These are phyloP conservation scores for Aschersonia sp. DNA, from an alignment of 2,329 filamentous ascomycete species.

Conservation along the genomic window DNA sequence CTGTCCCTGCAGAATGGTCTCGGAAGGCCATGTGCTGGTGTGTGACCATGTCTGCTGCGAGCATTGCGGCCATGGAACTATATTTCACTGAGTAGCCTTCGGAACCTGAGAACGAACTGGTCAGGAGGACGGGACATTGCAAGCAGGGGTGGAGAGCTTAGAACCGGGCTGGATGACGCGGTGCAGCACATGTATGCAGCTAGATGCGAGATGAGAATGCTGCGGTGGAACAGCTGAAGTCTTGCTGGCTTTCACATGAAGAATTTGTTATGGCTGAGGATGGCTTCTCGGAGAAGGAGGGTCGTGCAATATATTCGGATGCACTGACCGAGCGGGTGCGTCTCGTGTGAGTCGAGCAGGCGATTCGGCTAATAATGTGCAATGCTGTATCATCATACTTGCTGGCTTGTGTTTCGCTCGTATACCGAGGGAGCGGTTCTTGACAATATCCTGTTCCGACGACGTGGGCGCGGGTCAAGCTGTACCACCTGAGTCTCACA, in stretches of 20 bases:
- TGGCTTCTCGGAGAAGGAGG: no score
- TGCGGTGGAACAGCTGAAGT: no score
- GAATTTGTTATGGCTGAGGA: no score
- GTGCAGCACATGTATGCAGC: no score
- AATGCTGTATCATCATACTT: no score
- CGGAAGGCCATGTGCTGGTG: conserved; percentile 30
- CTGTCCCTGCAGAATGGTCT: conserved; percentile 37
- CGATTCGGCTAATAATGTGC: neutral
- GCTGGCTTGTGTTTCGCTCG: neutral
- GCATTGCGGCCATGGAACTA: neutral
- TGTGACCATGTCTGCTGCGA: conserved; percentile 40
- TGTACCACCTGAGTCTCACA: neutral
- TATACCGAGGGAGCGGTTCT: conserved; percentile 2
- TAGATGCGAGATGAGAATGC: no score
- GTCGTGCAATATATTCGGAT: no score
- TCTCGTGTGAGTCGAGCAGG: neutral
- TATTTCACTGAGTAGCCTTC: neutral
- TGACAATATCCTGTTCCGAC: neutral
- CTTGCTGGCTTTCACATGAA: no score
- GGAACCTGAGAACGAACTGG: neutral
- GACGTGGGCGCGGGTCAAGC: neutral
- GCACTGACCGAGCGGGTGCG: no score
- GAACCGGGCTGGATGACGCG: no score
- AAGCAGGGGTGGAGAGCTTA: neutral
- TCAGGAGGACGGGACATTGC: neutral